Conservation (phyloP, 768 basidiomycete genomes). For the Suillus brevipes region DNA sequence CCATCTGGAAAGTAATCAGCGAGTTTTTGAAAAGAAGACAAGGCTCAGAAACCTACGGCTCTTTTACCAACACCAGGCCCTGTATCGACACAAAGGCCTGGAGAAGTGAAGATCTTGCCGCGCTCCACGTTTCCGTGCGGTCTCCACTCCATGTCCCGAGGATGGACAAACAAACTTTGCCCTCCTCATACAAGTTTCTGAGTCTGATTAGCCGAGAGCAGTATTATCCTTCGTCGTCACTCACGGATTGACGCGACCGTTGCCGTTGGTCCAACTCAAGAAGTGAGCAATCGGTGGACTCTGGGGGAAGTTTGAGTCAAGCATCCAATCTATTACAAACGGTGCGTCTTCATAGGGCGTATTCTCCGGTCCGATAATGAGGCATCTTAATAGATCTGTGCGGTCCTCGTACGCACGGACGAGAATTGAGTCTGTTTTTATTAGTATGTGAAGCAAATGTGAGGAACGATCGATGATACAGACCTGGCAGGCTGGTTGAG, state of each 20-base stretch:
- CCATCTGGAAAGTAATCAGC: conserved; percentile 50
- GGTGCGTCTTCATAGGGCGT: conserved; percentile 96
- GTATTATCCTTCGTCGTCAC: conserved; percentile 27
- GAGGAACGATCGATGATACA: conserved; percentile 18
- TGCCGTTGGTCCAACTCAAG: conserved; percentile 92
- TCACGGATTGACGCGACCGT: conserved; percentile 87
- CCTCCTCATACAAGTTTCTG: conserved; percentile 92
- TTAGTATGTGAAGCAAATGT: conserved; percentile 4
- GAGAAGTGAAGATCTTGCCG: conserved; percentile 79
- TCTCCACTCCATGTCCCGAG: conserved; percentile 93
- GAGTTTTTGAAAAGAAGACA: conserved; percentile 3
- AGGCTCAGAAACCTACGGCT: conserved; percentile 62
- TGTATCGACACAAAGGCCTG: conserved; percentile 95
- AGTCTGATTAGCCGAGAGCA: conserved; percentile 3
- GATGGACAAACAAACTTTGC: conserved; percentile 91
- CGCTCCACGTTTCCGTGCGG: conserved; percentile 83
- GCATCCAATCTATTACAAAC: conserved; percentile 92
- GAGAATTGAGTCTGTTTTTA: conserved; percentile 69
- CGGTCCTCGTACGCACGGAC: conserved; percentile 92
- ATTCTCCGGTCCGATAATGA: conserved; percentile 91
- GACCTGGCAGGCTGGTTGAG: conserved; percentile 80
- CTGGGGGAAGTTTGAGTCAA: conserved; percentile 82
- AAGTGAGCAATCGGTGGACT: conserved; percentile 88
- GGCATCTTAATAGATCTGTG: conserved; percentile 77
- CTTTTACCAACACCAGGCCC: conserved; percentile 88